Evolutionary conservation across 352 stramenopile species (phyloP), one percentile per base, ranked within the genome.

Genomic region (Phytopythium mirpurense): DNA sequence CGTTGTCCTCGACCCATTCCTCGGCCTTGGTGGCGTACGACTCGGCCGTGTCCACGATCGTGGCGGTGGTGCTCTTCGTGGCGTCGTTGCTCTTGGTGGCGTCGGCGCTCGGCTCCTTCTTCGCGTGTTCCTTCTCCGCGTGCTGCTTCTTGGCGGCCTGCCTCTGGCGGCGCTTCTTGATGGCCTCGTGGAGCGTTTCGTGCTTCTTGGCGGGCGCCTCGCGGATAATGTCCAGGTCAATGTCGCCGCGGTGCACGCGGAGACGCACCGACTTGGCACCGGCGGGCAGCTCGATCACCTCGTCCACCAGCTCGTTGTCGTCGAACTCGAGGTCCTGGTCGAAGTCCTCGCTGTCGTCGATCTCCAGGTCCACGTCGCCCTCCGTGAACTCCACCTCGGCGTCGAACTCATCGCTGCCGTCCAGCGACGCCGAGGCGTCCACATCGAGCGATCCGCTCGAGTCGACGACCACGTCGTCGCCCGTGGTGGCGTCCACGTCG

Each of bases 161-260:
- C 24, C 27, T 11, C 19, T 36, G 11, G 16, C 34, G 41, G 19
- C 46, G 54, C 29, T 59, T 44, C 27, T 64, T 59, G 40, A 57
- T 60, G 2, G 26, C 46, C 24, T 66, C 19, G 5, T 36, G 6
- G 41, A 47, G 23, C 44, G 44, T 36, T 49, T n/a, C n/a, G n/a
- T n/a, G n/a, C n/a, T n/a, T n/a, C n/a, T n/a, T n/a, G n/a, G 41
- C 21, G 50, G 66, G 55, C 36, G 49, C 50, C 18, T 48, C 59
- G 50, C 80, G 78, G 57, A 78, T 72, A 48, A 84, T 78, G 37
- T 84, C 71, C 38, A 84, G 32, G 48, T 84, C 62, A 32, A 82
- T 67, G 36, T 78, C 61, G 40, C 68, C 73, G 38, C 72, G 63
- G 59, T 76, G 65, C 38, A 84, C 59, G 11, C 70, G 73, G 35